Base-by-base conservation (phyloP, 2,329 filamentous ascomycete genomes). In the Juglanconis oblonga region DNA sequence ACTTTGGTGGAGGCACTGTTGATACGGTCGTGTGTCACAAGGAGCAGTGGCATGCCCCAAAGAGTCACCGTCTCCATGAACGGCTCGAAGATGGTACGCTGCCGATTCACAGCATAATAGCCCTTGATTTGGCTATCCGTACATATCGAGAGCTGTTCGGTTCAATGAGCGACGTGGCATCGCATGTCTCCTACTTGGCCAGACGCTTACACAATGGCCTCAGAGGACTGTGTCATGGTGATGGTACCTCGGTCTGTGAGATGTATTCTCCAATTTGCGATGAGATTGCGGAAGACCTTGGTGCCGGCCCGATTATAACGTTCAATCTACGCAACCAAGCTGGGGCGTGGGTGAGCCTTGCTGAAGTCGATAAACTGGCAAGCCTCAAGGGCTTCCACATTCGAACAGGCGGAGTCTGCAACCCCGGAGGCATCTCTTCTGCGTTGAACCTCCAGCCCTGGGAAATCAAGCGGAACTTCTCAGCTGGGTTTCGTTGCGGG, bases 1-100 rank as follows among this genome's bases (percentile, higher is more conserved):
- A 96, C 68, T 99, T 99, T 74, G 94, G 94, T 5, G 95, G 94
- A 6, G 95, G 95, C 3, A 98, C 94, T 0, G 94, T 97, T 0
- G 92, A 97, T 67, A 89, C 94, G 82, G 92, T 97, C 0, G 81
- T 92, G 1, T 89, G 87, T 63, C 71, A 86, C n/a, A 88, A 86
- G 64, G 87, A 92, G 68, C 82, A 88, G 64, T 97, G 93, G 91
- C 91, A 97, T 77, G 89, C 87, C 1, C 82, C 84, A 44, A 97
- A 96, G 71, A 78, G 81, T 6, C 76, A 82, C 31, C 84, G 83
- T 35, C 76, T 96, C 3, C 94, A 98, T 69, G 90, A 93, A 62
- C 84, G 86, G 40, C 79, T 98, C 2, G 94, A 99, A 72, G 94
- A 99, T 71, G 95, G 94, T 2, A 97, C 95, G 0, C 72, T 97